Base-by-base conservation (phyloP, 192 early-diverging fungal species). In the Geosiphon pyriformis region DNA sequence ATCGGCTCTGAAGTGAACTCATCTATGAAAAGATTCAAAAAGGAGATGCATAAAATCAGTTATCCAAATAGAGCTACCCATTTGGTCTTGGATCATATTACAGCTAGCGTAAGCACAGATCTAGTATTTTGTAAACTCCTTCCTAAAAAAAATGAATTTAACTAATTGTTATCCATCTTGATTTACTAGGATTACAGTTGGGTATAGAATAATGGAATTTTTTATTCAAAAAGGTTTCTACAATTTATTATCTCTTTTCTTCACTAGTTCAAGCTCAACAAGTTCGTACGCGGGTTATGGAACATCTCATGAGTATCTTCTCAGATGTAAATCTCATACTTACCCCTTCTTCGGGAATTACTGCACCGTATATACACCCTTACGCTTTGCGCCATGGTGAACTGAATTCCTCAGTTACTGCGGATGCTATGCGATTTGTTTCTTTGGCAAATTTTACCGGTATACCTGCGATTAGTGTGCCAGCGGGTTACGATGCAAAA, bases 361-460 rank as follows among this genome's bases (percentile, higher is more conserved):
- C 80, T 20, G 72, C 88, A 2, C 85, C 87, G 27, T 71, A 75
- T 27, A 75, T 88, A 48, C 68, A 75, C 18, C 20, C 69, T 4
- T 68, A 72, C 0, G 79, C 82, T 4, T 30, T 72, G 17, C 52
- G 61, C 1, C 65, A 77, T 57, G 88, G 87, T 25, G 74, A 82
- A 58, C 71, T 72, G n/a, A 81, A 90, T 66, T 77, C 80, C 32
- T 61, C 69, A 10, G 73, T 79, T 42, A 80, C 70, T 8, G 70
- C 76, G 1, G 76, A 82, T 66, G 68, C 70, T 2, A 85, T 88
- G 83, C 79, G 77, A 34, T 90, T 82, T 70, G 52, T 79, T 69
- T 75, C 73, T 67, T 66, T 88, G 65, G 84, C 79, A 20, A 90
- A 90, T 59, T 72, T 88, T 7, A 74, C 82, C 1, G 88, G 88